Evolutionary conservation across 2,329 filamentous ascomycete genomes (phyloP), one percentile per base, ranked within the genome.

Genomic region (Nemania sp.): DNA sequence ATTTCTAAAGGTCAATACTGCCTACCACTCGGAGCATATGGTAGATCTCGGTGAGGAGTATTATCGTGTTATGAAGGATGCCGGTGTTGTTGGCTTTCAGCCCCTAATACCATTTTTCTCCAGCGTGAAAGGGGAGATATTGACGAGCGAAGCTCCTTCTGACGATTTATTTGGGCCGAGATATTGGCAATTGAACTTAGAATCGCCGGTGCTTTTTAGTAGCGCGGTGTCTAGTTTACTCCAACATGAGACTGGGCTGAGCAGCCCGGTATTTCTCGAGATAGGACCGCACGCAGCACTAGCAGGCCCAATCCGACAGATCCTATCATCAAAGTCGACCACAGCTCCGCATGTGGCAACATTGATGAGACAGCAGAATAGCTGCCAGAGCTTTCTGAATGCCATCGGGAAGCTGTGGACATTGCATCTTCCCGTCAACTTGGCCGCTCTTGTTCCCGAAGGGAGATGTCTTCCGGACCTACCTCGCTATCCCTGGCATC

Each of bases 241-340:
- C 2, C 41, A 57, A 19, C 42, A 56, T 24, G 28, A 54, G 8
- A 20, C 8, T 6, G 8, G 3, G 3, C 7, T n/a, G 6, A 2
- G n/a, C 3, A 15, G 57, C 30, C 42, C 39, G 1, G 23, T 63
- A 1, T 60, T 64, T 20, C 9, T 68, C 3, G 64, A 68, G 40
- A 46, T 68, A 12, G 66, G 66, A 1, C 61, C 65, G 2, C 65
- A 68, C 39, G 33, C 53, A 0, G 53, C 66, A 1, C 58, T 68
- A 3, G 49, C 56, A 0, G 66, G 62, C 2, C 64, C 64, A 1
- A 5, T 63, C 1, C 17, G 59, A 6, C 61, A 66, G 30, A 64
- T 65, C 12, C 42, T 54, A n/a, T 40, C 56, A 31, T n/a, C 11
- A 7, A 4, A 41, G 39, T 12, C 28, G 23, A 37, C 2, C 9